Conservation (phyloP, 148 eudicot genomes). For the Rhododendron vialii region DNA sequence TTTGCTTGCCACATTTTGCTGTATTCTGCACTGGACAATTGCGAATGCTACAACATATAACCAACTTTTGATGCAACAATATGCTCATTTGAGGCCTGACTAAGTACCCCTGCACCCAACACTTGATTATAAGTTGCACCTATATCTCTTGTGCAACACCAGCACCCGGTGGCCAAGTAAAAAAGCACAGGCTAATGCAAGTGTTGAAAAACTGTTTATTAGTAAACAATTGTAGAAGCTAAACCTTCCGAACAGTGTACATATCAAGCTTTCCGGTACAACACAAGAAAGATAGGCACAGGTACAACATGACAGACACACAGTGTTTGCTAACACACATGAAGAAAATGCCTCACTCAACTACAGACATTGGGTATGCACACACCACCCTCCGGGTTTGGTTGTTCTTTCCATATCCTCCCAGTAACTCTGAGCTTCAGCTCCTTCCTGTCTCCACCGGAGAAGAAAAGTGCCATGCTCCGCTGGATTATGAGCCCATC, state of each 20-base stretch:
- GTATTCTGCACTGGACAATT: neutral
- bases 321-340: neutral
- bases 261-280: neutral
- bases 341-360: slow-evolving; percentile 4
- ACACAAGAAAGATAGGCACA: neutral
- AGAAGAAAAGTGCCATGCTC: slow-evolving; percentile 91
- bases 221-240: slow-evolving; percentile 3
- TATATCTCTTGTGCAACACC: neutral
- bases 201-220: neutral
- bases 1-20: neutral
- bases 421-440: slow-evolving; percentile 92
- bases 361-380: slow-evolving; percentile 5
- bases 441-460: slow-evolving; percentile 88
- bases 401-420: slow-evolving; percentile 93
- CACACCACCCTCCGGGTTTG: slow-evolving; percentile 8
- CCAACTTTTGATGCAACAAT: neutral
- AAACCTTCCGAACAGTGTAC: neutral
- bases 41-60: neutral
- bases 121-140: neutral
- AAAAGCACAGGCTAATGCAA: too few relatives aligned
- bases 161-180: neutral
- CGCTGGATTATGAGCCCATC: slow-evolving; percentile 92
- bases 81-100: neutral
- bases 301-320: neutral
- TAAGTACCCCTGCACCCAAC: neutral